A percentile compares a stretch with the other conserved stretches of the same genome.
Evolutionary conservation across 768 basidiomycete species (phyloP).

Genomic region (Suillus subaureus): DNA sequence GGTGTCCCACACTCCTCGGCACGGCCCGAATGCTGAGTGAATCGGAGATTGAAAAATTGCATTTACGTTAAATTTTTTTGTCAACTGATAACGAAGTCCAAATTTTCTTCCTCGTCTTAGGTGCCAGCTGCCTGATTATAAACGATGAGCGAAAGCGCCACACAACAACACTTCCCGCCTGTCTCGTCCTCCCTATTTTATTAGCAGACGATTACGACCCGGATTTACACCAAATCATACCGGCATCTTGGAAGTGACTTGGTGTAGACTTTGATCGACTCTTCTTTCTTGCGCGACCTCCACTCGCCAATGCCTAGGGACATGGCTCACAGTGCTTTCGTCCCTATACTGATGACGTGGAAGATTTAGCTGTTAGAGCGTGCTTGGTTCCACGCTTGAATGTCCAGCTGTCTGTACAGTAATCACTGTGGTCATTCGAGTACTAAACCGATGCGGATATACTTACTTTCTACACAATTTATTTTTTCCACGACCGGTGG

Average conservation of each 20-base stretch:
- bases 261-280: not conserved
- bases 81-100: not conserved
- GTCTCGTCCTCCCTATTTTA: not conserved
- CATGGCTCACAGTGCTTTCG: conserved; percentile 75
- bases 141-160: not conserved
- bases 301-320: conserved; percentile 78
- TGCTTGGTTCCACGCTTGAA: conserved; percentile 78
- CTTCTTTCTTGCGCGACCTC: conserved; percentile 23
- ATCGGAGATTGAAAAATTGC: conserved; percentile 22
- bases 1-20: conserved; percentile 19
- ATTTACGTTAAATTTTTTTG: not conserved
- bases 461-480: not conserved
- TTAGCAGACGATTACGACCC: not conserved
- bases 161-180: not conserved
- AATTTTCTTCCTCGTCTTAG: not conserved
- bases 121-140: too few relatives aligned
- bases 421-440: conserved; percentile 64
- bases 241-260: not conserved
- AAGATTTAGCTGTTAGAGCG: conserved; percentile 44
- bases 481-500: not conserved
- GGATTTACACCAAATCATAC: not conserved
- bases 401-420: conserved; percentile 49
- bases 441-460: conserved; percentile 66
- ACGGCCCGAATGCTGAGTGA: conserved; percentile 13
- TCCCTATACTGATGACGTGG: conserved; percentile 77